These are phyloP conservation scores for Didymella pomorum DNA, from an alignment of 2,329 filamentous ascomycete genomes.

Conservation along the genomic window DNA sequence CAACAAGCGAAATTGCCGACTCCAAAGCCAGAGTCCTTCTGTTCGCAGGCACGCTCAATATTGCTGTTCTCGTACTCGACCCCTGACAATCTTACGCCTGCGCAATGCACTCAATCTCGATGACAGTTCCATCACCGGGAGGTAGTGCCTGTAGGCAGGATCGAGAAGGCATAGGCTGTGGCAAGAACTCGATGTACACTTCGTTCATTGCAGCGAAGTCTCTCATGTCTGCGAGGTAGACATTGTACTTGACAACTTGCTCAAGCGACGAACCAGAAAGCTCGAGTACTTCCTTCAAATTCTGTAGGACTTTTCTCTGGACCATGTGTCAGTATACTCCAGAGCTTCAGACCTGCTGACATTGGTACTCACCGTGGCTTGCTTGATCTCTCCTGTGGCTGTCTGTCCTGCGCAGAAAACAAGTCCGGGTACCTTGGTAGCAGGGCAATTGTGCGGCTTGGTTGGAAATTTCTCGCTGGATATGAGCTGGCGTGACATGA, in stretches of 20 bases:
- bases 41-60: background rate
- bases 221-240: slow-evolving; percentile 41
- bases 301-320: slow-evolving; percentile 32
- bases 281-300: slow-evolving; percentile 35
- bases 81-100: slow-evolving; percentile 21
- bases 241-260: slow-evolving; percentile 45
- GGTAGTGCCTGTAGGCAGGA: slow-evolving; percentile 31
- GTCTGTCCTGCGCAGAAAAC: slow-evolving; percentile 38
- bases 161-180: slow-evolving; percentile 33
- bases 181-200: slow-evolving; percentile 40
- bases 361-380: slow-evolving; percentile 28
- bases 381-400: slow-evolving; percentile 37
- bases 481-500: slow-evolving; percentile 36
- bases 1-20: too few species aligned
- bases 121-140: slow-evolving; percentile 34
- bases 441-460: slow-evolving; percentile 38
- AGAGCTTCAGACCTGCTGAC: background rate
- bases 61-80: slow-evolving; percentile 1
- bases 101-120: slow-evolving; percentile 41
- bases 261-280: slow-evolving; percentile 38
- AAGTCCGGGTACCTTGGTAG: slow-evolving; percentile 33
- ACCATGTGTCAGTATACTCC: background rate
- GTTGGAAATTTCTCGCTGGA: slow-evolving; percentile 36
- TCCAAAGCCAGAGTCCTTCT: background rate
- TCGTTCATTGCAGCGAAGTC: slow-evolving; percentile 44